These are phyloP conservation scores for Dalechampia spathulata DNA, from an alignment of 441 rosid species.

Conservation along the genomic window DNA sequence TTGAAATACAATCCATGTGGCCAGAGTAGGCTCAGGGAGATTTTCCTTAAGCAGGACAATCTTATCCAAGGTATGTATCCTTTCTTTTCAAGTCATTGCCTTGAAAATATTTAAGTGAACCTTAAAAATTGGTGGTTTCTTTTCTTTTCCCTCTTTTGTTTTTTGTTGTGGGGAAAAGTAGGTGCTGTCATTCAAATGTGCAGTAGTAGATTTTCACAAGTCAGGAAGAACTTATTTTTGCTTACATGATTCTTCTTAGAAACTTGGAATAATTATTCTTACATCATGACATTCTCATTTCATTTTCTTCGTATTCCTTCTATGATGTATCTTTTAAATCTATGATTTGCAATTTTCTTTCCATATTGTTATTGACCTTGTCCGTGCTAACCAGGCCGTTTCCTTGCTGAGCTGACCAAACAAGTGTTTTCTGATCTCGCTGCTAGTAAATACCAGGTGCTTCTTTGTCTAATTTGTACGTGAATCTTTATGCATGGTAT, in stretches of 20 bases:
- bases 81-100: background rate
- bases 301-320: background rate
- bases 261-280: background rate
- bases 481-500: background rate
- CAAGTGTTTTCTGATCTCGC: slow-evolving; percentile 85
- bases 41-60: slow-evolving; percentile 98
- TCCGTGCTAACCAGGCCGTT: slow-evolving; percentile 62
- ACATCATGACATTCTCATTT: background rate
- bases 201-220: background rate
- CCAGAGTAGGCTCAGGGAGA: slow-evolving; percentile 99
- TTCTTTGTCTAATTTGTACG: slow-evolving; percentile 1
- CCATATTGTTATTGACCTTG: background rate
- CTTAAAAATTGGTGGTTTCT: background rate
- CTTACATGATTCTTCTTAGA: background rate
- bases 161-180: background rate
- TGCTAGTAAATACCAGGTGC: slow-evolving; percentile 97
- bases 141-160: background rate
- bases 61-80: slow-evolving; percentile 78
- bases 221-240: background rate
- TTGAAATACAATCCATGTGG: slow-evolving; percentile 99
- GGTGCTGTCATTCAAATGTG: background rate
- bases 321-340: background rate
- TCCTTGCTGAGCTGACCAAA: slow-evolving; percentile 89
- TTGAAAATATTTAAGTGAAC: background rate
- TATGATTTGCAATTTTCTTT: background rate